Base-by-base conservation (phyloP, 116 monocot genomes). In the Trichopus zeylanicus region DNA sequence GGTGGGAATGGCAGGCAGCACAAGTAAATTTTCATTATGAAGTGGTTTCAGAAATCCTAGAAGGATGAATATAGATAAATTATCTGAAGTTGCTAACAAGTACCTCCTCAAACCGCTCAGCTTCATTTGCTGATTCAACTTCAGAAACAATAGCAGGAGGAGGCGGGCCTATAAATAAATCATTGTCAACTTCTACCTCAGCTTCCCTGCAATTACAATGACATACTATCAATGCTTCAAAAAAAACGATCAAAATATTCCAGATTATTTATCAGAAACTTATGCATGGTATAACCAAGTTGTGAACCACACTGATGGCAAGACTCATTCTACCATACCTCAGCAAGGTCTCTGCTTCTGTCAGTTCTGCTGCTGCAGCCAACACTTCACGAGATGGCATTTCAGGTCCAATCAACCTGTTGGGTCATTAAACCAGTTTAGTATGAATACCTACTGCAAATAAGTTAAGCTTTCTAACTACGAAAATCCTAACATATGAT, bases 91-190 rank as follows among this genome's bases (percentile, higher is more conserved):
- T 24, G 20, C 1, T 10, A 24, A 18, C 32, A 28, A 20, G 48
- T 74, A 98, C 98, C 92, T 92, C 99, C 71, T 99, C 99, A 77
- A 99, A 99, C 54, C 99, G 70, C 76, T 99, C 99, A 26, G 99
- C 99, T 76, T 99, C 99, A 77, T 92, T 99, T 56, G 92, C 76
- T 62, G 99, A 99, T 67, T 75, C 99, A 22, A 68, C 99, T 79
- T 99, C 92, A 62, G 86, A 78, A 59, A 83, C 81, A 62, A 99
- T 54, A 20, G 92, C 85, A 71, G 99, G 88, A 11, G 98, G 98
- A 63, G 99, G 88, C 67, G 99, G 99, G 57, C 99, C 99, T 69
- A 99, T 92, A 71, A 99, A 81, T 60, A 91, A 78, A 57, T 71
- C 85, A 70, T 73, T 59, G 28, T 79, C 76, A 12, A 57, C 80